Percentiles rank a stretch among this genome's conserved stretches.
Evolutionary conservation across 495 filamentous ascomycete genomes (phyloP).

Genomic region (Trichoderma asperelloides): DNA sequence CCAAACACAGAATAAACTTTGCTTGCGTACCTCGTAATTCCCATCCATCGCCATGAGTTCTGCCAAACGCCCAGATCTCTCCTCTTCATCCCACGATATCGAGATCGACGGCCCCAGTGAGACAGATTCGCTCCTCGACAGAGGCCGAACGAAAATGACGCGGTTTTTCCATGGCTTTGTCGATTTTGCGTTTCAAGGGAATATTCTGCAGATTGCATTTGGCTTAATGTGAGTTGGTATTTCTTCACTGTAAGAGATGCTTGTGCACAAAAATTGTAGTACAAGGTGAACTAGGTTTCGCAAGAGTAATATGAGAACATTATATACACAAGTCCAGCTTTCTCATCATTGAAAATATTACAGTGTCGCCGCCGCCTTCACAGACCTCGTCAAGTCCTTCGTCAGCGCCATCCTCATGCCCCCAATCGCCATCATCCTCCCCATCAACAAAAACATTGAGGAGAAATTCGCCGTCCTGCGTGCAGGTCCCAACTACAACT

Average conservation of each 20-base stretch:
- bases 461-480: constrained; percentile 65
- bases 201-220: constrained; percentile 67
- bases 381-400: constrained; percentile 61
- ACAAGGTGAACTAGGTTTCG: no score
- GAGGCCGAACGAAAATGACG: constrained; percentile 25
- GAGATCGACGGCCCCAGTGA: constrained; percentile 29
- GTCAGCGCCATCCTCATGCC: constrained; percentile 64
- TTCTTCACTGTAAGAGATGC: no score
- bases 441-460: constrained; percentile 61
- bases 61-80: neutral
- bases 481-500: constrained; percentile 41
- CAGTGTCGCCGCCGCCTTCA: constrained; percentile 65
- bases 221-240: constrained; percentile 52
- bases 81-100: constrained; percentile 10
- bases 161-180: constrained; percentile 53
- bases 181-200: constrained; percentile 64
- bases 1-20: no score
- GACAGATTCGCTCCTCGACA: constrained; percentile 26
- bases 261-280: no score
- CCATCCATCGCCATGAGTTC: neutral
- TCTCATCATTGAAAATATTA: neutral
- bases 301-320: no score
- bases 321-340: neutral
- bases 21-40: neutral
- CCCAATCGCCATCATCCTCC: constrained; percentile 57